Evolutionary conservation across 176 grass and related monocot genomes (phyloP).

Genomic region (Oryza rufipogon): DNA sequence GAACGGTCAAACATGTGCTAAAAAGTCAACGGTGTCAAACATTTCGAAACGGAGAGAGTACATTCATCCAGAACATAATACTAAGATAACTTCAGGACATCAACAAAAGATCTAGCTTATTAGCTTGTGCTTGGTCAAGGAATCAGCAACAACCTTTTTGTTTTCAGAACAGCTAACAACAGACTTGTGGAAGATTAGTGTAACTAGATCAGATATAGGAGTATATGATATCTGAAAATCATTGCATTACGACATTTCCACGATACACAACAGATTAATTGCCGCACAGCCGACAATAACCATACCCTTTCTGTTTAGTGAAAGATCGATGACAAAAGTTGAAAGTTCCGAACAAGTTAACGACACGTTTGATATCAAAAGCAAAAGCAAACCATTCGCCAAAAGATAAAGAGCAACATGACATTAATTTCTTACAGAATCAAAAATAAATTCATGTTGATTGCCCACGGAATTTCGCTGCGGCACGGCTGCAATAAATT

Average conservation of each 20-base stretch:
- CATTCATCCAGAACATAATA: too few relatives aligned
- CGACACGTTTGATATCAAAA: background rate
- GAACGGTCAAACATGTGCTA: too few relatives aligned
- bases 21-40: too few relatives aligned
- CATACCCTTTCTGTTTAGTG: background rate
- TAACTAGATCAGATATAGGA: background rate
- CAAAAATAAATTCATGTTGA: background rate
- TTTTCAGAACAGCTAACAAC: background rate
- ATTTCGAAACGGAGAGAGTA: too few relatives aligned
- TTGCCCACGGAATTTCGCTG: background rate
- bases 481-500: background rate
- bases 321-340: background rate
- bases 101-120: too few relatives aligned
- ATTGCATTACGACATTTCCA: background rate
- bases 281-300: background rate
- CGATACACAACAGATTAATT: background rate
- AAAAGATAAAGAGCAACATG: background rate
- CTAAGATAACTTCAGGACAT: too few relatives aligned
- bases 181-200: background rate
- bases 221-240: background rate
- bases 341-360: background rate
- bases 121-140: too few relatives aligned
- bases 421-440: too few relatives aligned
- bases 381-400: background rate
- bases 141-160: too few relatives aligned